Evolutionary conservation across 2,329 filamentous ascomycete genomes (phyloP).

Genomic region (Penicillium sp.): DNA sequence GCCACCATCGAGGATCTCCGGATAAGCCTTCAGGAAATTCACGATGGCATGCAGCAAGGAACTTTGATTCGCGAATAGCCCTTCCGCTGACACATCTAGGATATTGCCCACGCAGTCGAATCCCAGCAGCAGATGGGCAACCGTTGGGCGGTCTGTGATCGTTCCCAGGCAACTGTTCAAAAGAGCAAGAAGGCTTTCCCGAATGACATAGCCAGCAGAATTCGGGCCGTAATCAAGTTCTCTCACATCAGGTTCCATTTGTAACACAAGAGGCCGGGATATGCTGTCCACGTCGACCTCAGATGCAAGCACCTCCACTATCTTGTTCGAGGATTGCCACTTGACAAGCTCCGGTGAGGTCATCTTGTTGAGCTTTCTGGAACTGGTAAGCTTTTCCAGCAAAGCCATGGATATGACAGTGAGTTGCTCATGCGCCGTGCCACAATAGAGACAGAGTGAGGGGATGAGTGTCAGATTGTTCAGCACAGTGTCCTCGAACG

Average conservation of each 20-base stretch:
- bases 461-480: conserved; percentile 76
- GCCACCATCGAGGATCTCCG: conserved; percentile 58
- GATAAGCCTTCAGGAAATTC: conserved; percentile 66
- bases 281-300: conserved; percentile 79
- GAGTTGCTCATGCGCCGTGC: conserved; percentile 75
- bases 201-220: conserved; percentile 73
- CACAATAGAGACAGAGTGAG: conserved; percentile 81
- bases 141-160: conserved; percentile 72
- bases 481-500: conserved; percentile 87
- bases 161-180: conserved; percentile 75
- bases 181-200: conserved; percentile 81
- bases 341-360: conserved; percentile 62
- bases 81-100: conserved; percentile 64
- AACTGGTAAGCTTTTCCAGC: conserved; percentile 81
- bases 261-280: conserved; percentile 65
- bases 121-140: conserved; percentile 86
- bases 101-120: conserved; percentile 73
- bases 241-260: conserved; percentile 63
- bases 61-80: conserved; percentile 66
- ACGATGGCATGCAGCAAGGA: conserved; percentile 84
- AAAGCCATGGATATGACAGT: conserved; percentile 77
- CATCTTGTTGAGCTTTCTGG: conserved; percentile 71
- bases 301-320: conserved; percentile 82
- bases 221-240: conserved; percentile 70
- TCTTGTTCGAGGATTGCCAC: conserved; percentile 70